phyloP scores from a whole-genome alignment of 2,329 filamentous ascomycete genomes.

The Metarhizium guizhouense region DNA sequence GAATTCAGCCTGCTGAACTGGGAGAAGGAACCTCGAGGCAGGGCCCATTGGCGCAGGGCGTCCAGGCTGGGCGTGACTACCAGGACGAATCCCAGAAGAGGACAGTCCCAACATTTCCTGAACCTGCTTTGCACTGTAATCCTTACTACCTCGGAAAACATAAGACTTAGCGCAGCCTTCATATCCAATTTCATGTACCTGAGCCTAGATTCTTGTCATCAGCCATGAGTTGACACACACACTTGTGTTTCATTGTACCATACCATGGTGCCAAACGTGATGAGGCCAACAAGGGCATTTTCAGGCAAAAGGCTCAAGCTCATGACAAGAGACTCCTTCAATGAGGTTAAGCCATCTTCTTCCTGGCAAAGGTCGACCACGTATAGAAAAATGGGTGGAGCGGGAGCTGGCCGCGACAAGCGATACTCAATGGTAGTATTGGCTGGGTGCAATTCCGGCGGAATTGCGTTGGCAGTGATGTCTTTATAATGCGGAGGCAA shows the following conservation, averaged over 20 bases:
- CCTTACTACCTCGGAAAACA: constrained; percentile 95
- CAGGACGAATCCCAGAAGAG: constrained; percentile 63
- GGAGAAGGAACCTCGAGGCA: constrained; percentile 82
- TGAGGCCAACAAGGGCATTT: constrained; percentile 71
- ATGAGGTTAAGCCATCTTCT: constrained; percentile 71
- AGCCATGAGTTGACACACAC: background rate
- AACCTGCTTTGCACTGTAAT: constrained; percentile 97
- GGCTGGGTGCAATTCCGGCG: constrained; percentile 69
- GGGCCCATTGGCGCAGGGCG: constrained; percentile 69
- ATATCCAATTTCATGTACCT: constrained; percentile 97
- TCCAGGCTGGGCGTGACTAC: constrained; percentile 64
- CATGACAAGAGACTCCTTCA: constrained; percentile 83
- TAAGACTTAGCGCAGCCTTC: constrained; percentile 98
- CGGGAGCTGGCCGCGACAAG: constrained; percentile 72
- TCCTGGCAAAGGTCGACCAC: constrained; percentile 85
- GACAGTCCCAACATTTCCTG: constrained; percentile 94
- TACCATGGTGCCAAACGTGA: constrained; percentile 92
- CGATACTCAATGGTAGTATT: constrained; percentile 90
- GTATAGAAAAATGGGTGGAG: constrained; percentile 77
- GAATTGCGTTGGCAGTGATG: constrained; percentile 74
- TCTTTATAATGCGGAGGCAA: constrained; percentile 85
- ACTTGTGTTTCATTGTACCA: background rate
- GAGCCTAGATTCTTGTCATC: constrained; percentile 36
- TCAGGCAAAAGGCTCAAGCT: constrained; percentile 74
- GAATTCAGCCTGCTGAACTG: constrained; percentile 92